Evolutionary conservation across 331 rosid species (phyloP), one percentile per base, ranked within the genome.

Genomic region (Malus hybrid): DNA sequence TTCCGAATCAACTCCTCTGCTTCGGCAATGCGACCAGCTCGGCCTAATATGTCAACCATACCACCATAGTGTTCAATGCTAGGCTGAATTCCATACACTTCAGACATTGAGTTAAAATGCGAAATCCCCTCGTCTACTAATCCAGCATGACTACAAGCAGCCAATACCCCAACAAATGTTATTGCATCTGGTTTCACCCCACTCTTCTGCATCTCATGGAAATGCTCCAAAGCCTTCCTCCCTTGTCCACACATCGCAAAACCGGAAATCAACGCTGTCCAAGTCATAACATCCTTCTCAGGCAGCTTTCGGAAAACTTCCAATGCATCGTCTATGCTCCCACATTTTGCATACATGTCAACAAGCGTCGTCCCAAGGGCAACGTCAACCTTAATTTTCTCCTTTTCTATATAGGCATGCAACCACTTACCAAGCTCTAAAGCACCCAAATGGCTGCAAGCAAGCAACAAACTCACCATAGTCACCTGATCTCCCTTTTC

Each of bases 261-360:
- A 32, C 82, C 78, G 3, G 78, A 34, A 19, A 79, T 79, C 28
- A 79, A 65, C 14, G 82, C 66, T 20, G 77, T 79, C 81, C 81
- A 79, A 18, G 78, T 73, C 69, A 67, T 31, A 10, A 60, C 28
- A 67, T 73, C 70, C 71, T 59, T 79, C 65, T 46, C 59, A 3
- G 71, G 68, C 10, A 75, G 76, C 50, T 34, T 44, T 27, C 39
- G 71, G 34, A 74, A 62, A 18, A 63, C 73, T 27, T 64, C 48
- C 3, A 9, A 10, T 18, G 83, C 75, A 28, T 22, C 39, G 8
- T 78, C 87, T 74, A 90, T 80, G 68, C 74, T 85, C 54, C 97
- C 93, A 76, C 98, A 93, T 82, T 90, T 93, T 62, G 92, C 86
- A 73, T 93, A 93, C 96, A 93, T 93, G 86, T 93, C 93, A 44